Base-by-base conservation (phyloP, 768 basidiomycete species). In the Rhodotorula babjevae region DNA sequence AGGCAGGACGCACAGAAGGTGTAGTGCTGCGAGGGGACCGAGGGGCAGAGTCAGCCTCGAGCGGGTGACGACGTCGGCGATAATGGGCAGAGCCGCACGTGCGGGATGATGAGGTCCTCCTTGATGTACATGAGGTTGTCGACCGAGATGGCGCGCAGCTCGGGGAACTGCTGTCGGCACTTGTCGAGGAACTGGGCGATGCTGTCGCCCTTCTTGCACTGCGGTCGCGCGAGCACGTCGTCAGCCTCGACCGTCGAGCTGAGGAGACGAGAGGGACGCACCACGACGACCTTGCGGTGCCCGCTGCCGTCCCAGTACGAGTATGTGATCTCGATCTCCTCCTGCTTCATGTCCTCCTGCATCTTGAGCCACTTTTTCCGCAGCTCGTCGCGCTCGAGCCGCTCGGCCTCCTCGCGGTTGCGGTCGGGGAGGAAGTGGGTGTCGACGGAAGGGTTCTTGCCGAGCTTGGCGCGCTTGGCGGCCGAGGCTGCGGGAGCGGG, bases 221-320 rank as follows among this genome's bases (percentile, higher is more conserved):
- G 80, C 47, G 55, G 31, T 57, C 46, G 52, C 31, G 12, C 44
- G n/a, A n/a, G 18, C 44, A 46, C 44, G 12, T 2, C 12, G 14
- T 46, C 44, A 46, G 9, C 36, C 36, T n/a, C n/a, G 56, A 33
- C 19, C 16, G 55, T 56, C 55, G 29, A 29, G n/a, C 25, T 10
- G 25, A 23, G 49, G 21, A 12, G 19, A 9, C 44, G 16, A 1
- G 42, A 84, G 50, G 50, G 11, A 23, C 91, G 82, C 78, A 95
- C 95, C 78, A 83, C 85, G 25, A 95, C 94, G 62, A 87, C 89
- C 83, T 94, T 96, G 64, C 96, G 84, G 82, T 98, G 96, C 0
- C 96, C 96, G 78, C 90, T 93, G 19, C 96, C 96, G 80, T 99
- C 96, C 96, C 96, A 99, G 81, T 89, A 99, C 0, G 93, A 96